Evolutionary conservation across 352 stramenopile species (phyloP), one percentile per base, ranked within the genome.

Genomic region (Globisporangium iwayamae): DNA sequence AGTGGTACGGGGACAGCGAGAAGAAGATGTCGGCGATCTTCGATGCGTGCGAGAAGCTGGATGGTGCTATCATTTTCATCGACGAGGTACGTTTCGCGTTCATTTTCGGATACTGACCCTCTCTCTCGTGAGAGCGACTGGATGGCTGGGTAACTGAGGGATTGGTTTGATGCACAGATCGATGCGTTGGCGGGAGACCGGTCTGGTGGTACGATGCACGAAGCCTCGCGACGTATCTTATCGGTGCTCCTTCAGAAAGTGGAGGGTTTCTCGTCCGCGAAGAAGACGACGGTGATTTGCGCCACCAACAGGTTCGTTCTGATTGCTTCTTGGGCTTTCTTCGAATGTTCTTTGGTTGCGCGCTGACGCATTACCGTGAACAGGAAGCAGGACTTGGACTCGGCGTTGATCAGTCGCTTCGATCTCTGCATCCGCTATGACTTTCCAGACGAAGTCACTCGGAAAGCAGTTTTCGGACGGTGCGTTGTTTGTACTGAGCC

Each of bases 1-100:
- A 98, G 68, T 98, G 88, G 87, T 98, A 98, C 57, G 93, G 93
- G 20, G 93, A 98, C 62, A 97, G 90, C 76, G 93, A 98, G 68
- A 97, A 97, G 73, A 95, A 96, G 56, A 92, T 98, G 76, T 92
- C 85, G 52, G 72, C 86, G n/a, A 98, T 98, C 51, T 97, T 98
- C 70, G 92, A 98, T 52, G 85, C 90, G 0, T 97, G 90, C 65
- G 88, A 98, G 62, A 92, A 97, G 68, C 72, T 98, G 25, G 85
- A 94, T 50, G 89, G 87, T 10, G 87, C 88, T 18, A 97, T 98
- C 68, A 96, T 98, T 67, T 98, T 98, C 60, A 97, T 98, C 68
- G 94, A 98, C 63, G 94, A 98, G 73, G 85, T 95, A 46, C 8
- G 56, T 60, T 52, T 34, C 16, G 13, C 2, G 20, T 1, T 34